Evolutionary conservation across 768 basidiomycete genomes (phyloP), one percentile per base, ranked within the genome.

Genomic region (Auriscalpium microsporum): DNA sequence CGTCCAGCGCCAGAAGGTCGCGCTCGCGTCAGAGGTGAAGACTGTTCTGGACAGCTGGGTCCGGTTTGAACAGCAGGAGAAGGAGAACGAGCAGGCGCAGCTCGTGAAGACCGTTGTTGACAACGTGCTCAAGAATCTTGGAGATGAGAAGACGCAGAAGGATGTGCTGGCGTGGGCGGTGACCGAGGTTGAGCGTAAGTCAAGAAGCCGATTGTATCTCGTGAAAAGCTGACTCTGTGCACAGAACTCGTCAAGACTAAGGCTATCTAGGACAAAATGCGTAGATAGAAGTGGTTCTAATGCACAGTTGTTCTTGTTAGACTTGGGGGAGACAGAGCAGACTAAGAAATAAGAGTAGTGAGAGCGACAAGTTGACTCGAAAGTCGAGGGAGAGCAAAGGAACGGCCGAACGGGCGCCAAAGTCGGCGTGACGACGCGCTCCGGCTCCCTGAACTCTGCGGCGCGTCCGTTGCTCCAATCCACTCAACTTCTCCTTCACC

Each of bases 11-110:
- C 96, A 99, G 77, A 87, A 91, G 72, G 83, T 86, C 56, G 84
- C 82, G 45, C 75, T 98, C 66, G 84, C 94, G 34, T 60, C 87
- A 45, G 96, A 99, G 75, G 75, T 97, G 67, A 98, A 97, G 75
- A 65, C 86, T 34, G 94, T 98, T 42, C 83, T 99, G 55, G 96
- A 98, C 78, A 90, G 89, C 70, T 96, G 94, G 94, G 95, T 94
- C 55, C 89, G 96, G 68, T 94, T 85, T 73, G 95, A 98, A 78
- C 94, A 96, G 68, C 91, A 94, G 69, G 78, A 83, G 68, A 93
- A 96, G 78, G 94, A 99, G 78, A 87, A 81, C 67, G 93, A 99
- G 76, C 96, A 99, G 80, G 79, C 84, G 35, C 89, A 91, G 50
- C 84, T 99, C 55, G 87, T 93, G 60, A 84, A 87, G 79, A 74